Base-by-base conservation (phyloP, 2,329 filamentous ascomycete species). In the Colletotrichum theobromicola region DNA sequence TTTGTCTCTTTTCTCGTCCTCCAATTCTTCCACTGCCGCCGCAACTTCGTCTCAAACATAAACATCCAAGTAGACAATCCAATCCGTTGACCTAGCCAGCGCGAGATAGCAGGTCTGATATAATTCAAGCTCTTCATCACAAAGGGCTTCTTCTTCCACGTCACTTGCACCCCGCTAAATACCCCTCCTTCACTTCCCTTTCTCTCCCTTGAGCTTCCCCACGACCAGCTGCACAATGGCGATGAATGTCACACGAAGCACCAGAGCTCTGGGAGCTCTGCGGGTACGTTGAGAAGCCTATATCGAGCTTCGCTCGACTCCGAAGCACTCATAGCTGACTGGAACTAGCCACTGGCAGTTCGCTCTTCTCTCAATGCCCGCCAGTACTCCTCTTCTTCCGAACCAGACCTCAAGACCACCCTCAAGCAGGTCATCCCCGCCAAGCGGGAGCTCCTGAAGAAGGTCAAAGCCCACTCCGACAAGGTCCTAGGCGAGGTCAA, bases 401-500 rank as follows among this genome's bases (percentile, higher is more conserved):
- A 98, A 84, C 94, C 94, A 74, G 94, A 96, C 82, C 92, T 99
- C 81, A 99, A 98, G 87, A 89, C 94, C 67, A 95, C 95, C 16
- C 92, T 99, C 78, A 94, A 92, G 80, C 91, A 93, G 78, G 91
- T 92, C 74, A 98, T 99, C 79, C 97, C 97, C 37, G 95, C 93
- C 76, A 98, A 98, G 88, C 93, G 96, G 67, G 96, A 98, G 84
- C 93, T 98, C 24, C 87, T 98, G 80, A 97, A 98, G 87, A 94
- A 96, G 85, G 94, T 98, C 87, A 98, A 98, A 88, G 91, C 93
- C 72, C 92, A 96, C 83, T 90, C 91, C 67, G 91, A 93, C 80
- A 97, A 96, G 85, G 92, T 93, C 75, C 93, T 98, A 80, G 96
- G 96, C 72, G 94, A 98, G 80, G 93, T 98, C 85, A 98, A 96